phyloP scores from a whole-genome alignment of 140 eudicot species.

The Erigeron philadelphicus region DNA sequence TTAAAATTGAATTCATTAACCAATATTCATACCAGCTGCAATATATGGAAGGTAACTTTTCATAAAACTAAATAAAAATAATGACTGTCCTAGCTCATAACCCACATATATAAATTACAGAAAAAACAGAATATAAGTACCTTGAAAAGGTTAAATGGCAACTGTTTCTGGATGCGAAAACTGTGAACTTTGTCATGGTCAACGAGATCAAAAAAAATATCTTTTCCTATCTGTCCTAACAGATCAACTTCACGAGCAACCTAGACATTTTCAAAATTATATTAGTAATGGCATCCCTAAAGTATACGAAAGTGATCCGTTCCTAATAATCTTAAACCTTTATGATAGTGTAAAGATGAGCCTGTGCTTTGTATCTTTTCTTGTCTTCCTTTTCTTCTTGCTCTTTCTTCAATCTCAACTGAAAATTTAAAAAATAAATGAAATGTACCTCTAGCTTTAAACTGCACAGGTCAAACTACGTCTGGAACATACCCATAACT shows the following conservation, averaged over 20 bases:
- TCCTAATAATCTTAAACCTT: constrained; percentile 39
- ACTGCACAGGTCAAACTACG: constrained; percentile 16
- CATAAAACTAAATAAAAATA: background rate
- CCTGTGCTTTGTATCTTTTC: constrained; percentile 77
- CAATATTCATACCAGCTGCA: background rate
- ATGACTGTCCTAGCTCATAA: background rate
- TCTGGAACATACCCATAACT: background rate
- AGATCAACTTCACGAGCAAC: constrained; percentile 83
- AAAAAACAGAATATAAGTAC: constrained; percentile 27
- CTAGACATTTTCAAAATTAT: constrained; percentile 28
- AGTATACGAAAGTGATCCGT: constrained; percentile 1
- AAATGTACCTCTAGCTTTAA: constrained; percentile 11
- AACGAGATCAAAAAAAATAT: constrained; percentile 73
- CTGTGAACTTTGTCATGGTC: constrained; percentile 78
- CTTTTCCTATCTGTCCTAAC: constrained; percentile 72
- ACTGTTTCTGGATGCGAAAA: constrained; percentile 77
- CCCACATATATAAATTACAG: background rate
- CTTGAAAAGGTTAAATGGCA: constrained; percentile 72
- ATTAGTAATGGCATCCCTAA: constrained; percentile 20
- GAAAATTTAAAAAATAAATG: constrained; percentile 14
- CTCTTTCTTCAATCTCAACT: constrained; percentile 72
- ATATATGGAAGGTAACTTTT: background rate
- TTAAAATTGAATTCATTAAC: background rate
- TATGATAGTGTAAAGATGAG: constrained; percentile 75
- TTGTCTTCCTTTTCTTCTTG: constrained; percentile 81